A percentile compares a stretch with the other conserved stretches of the same genome.
These are phyloP conservation scores for Linnemannia elongata DNA, from an alignment of 192 early-diverging fungal genomes.

Conservation along the genomic window DNA sequence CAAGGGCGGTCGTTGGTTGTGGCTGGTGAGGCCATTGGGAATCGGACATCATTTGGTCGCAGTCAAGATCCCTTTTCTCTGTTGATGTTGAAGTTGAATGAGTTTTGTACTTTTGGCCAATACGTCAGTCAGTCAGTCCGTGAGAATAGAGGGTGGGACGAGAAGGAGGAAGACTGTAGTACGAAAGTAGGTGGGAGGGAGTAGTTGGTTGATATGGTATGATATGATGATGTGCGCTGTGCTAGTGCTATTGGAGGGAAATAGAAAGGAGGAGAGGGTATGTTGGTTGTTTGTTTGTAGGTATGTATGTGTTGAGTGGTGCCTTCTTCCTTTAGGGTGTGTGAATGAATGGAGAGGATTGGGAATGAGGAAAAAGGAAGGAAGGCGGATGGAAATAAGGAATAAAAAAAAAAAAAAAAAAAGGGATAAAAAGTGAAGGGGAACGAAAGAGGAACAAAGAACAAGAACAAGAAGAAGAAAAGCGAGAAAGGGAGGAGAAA, in stretches of 20 bases:
- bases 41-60: conserved; percentile 13
- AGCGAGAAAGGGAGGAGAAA: background rate
- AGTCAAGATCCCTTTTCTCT: too few relatives aligned
- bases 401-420: background rate
- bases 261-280: background rate
- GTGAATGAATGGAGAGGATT: background rate
- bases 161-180: background rate
- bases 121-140: background rate
- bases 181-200: background rate
- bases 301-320: background rate
- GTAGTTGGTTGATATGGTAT: too few relatives aligned
- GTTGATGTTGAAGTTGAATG: background rate
- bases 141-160: background rate
- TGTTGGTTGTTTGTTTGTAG: background rate
- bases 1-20: conserved; percentile 11
- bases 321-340: background rate
- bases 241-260: background rate
- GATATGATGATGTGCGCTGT: too few relatives aligned
- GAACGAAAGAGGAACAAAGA: background rate
- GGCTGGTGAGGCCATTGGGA: conserved; percentile 12
- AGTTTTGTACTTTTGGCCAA: background rate
- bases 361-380: background rate
- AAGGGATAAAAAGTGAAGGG: background rate
- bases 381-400: background rate
- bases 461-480: background rate